Base-by-base conservation (phyloP, 1,139 yeast genomes). In the Martiniozyma asiatica region DNA sequence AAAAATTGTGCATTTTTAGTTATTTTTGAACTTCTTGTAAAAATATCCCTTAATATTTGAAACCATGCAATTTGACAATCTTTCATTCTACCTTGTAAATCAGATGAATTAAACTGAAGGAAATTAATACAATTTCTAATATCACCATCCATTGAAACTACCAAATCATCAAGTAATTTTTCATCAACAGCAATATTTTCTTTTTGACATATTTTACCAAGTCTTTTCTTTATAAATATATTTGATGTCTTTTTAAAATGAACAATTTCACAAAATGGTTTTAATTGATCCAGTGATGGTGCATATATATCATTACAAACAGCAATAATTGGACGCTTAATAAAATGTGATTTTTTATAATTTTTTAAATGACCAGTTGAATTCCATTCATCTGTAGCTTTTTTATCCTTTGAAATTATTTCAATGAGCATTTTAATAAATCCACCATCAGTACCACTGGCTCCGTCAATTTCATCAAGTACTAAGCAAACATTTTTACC, bases 381-480 rank as follows among this genome's bases (percentile, higher is more conserved):
- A 30, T 41, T 44, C 22, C 48, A 36, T 26, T 53, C 50, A 20
- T 59, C 47, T 5, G 66, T 51, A 0, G 76, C 75, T 33, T 64
- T 58, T 14, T 59, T 60, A 46, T 87, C 97, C 2, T 70, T 58
- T 26, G 59, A 55, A 2, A 80, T 48, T 24, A 87, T 49, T 33
- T 80, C 85, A 15, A 67, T 48, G 29, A 89, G 53, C 0, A 75
- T 73, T 36, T 65, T 65, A n/a, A 85, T 68, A 36, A 89, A 79
- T 12, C 94, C 96, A 26, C 65, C 57, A 45, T 87, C 94, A 0
- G 76, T 63, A 2, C 37, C 39, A 11, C 20, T 18, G n/a, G 84
- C 77, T 4, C 95, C 93, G 46, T 89, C 98, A 25, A 89, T 68
- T 50, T 89, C 97, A 53, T 89, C 97, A 7, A 87, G 79, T 2